Conservation (phyloP, 2,329 filamentous ascomycete species). For the Sclerotinia spermophila region DNA sequence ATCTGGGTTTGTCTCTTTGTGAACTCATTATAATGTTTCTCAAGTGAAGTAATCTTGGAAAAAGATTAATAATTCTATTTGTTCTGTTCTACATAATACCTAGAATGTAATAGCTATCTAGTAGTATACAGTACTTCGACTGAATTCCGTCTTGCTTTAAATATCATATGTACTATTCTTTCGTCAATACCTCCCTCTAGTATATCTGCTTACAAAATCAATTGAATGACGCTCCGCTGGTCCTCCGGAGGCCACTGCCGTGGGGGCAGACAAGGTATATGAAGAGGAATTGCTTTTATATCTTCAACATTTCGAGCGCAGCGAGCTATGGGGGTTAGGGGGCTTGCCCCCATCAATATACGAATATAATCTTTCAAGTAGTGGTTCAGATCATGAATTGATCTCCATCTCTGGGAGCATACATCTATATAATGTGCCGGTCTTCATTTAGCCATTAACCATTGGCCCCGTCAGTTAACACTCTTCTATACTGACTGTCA, state of each 20-base stretch:
- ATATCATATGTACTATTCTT: too few species aligned
- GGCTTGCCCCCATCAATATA: neutral
- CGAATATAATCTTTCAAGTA: neutral
- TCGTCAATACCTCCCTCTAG: too few species aligned
- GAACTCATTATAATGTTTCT: neutral
- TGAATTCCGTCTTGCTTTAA: too few species aligned
- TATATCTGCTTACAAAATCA: neutral
- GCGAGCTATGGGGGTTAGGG: neutral
- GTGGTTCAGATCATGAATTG: neutral
- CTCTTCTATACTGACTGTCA: neutral
- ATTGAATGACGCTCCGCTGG: neutral
- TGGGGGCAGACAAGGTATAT: neutral
- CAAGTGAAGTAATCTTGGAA: neutral
- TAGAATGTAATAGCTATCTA: too few species aligned
- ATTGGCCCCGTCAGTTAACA: neutral
- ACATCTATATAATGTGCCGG: neutral
- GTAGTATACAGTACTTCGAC: too few species aligned
- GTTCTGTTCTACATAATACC: too few species aligned
- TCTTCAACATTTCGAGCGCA: conserved; percentile 1
- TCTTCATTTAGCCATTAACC: neutral
- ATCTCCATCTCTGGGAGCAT: too few species aligned
- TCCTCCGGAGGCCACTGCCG: neutral
- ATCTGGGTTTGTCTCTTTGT: neutral
- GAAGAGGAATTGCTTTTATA: neutral
- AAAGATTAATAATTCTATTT: neutral